Evolutionary conservation across 176 grass and related monocot species (phyloP).

Genomic region (Triticum turgidum): DNA sequence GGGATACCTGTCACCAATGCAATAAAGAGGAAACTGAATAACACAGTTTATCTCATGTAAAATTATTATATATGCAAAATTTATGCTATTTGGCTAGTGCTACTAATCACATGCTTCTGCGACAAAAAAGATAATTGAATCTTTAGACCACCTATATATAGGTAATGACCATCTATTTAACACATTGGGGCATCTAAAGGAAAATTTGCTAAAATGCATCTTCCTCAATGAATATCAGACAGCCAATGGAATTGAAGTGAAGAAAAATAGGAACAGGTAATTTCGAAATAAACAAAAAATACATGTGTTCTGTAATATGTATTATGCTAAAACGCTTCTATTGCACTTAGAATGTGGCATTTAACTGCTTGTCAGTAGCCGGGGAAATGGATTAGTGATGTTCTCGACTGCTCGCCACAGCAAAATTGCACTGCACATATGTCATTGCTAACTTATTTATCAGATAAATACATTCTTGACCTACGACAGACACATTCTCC

Average conservation of each 20-base stretch:
- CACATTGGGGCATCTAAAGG: neutral
- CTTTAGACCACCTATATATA: neutral
- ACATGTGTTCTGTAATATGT: neutral
- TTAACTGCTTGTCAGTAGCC: neutral
- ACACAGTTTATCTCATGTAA: neutral
- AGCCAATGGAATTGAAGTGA: neutral
- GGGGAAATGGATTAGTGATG: neutral
- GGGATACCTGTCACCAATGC: conserved; percentile 59
- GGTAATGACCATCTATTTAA: neutral
- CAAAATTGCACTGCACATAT: neutral
- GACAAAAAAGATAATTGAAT: neutral
- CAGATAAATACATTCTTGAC: neutral
- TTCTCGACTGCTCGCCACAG: neutral
- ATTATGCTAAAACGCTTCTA: neutral
- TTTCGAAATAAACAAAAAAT: neutral
- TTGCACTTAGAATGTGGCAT: neutral
- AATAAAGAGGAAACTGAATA: neutral
- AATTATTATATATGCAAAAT: neutral
- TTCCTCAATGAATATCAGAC: neutral
- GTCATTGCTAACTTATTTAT: neutral
- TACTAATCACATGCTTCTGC: neutral
- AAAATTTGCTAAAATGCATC: neutral
- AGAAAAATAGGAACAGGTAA: neutral
- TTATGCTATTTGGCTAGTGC: neutral
- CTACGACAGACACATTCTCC: neutral